These are phyloP conservation scores for Clonostachys sp. DNA, from an alignment of 2,329 filamentous ascomycete genomes.

Conservation along the genomic window DNA sequence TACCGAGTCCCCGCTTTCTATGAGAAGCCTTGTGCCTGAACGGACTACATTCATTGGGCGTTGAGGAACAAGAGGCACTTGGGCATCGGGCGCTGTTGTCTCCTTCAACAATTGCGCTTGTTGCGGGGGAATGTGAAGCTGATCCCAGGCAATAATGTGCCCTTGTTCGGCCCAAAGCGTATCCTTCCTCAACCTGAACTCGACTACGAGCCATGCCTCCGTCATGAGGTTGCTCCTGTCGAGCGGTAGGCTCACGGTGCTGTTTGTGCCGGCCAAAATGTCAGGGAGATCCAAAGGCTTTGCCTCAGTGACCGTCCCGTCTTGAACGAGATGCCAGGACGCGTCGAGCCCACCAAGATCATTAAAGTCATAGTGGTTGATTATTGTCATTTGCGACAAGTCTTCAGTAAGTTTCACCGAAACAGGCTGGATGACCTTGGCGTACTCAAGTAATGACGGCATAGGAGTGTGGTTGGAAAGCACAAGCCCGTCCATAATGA, in stretches of 20 bases:
- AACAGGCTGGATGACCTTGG: conserved; percentile 54
- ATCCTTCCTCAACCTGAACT: conserved; percentile 4
- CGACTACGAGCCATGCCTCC: conserved; percentile 7
- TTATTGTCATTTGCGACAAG: conserved; percentile 26
- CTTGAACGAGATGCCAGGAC: conserved; percentile 7
- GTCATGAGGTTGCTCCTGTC: not conserved
- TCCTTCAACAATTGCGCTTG: not conserved
- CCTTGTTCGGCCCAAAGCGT: conserved; percentile 6
- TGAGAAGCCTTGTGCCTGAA: not conserved
- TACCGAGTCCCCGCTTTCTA: conserved; percentile 1
- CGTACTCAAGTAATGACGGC: conserved; percentile 50
- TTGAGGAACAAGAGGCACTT: not conserved
- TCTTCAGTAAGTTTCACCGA: conserved; percentile 24
- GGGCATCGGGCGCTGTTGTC: not conserved
- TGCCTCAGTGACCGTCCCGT: not conserved
- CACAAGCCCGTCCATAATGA: conserved; percentile 58
- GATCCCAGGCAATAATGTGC: conserved; percentile 9
- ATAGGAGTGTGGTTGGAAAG: conserved; percentile 51
- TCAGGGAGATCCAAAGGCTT: conserved; percentile 1
- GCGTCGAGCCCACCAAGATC: conserved; percentile 35
- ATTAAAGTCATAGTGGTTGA: conserved; percentile 45
- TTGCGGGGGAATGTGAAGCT: conserved; percentile 2
- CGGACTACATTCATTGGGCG: not conserved
- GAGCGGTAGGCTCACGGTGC: not conserved
- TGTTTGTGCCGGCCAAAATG: not conserved